Conservation (phyloP, 2,329 filamentous ascomycete species). For the Orbilia brochopaga region DNA sequence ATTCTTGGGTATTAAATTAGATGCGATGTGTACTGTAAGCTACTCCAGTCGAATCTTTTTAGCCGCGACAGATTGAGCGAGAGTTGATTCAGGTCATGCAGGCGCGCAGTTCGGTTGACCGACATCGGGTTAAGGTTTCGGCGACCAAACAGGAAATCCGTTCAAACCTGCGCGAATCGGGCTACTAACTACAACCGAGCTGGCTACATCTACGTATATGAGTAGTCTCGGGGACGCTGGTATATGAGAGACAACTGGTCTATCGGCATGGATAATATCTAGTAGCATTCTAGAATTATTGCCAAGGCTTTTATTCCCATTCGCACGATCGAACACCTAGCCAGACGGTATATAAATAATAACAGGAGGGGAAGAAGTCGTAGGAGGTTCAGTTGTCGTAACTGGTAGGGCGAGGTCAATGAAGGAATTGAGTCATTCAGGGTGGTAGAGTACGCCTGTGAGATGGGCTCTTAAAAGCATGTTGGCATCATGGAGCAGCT, state of each 20-base stretch:
- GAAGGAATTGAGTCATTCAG: constrained; percentile 36
- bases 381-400: constrained; percentile 36
- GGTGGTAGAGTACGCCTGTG: constrained; percentile 26
- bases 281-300: constrained; percentile 51
- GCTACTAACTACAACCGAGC: background rate
- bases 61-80: constrained; percentile 13
- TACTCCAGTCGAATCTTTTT: constrained; percentile 19
- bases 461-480: constrained; percentile 38
- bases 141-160: constrained; percentile 1
- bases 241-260: background rate
- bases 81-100: constrained; percentile 17
- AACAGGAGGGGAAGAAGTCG: constrained; percentile 45
- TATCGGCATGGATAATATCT: constrained; percentile 39
- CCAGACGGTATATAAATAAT: constrained; percentile 50
- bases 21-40: background rate
- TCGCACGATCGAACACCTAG: constrained; percentile 47
- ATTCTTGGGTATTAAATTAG: background rate
- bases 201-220: background rate
- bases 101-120: constrained; percentile 20
- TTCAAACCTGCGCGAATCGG: constrained; percentile 10
- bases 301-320: constrained; percentile 50
- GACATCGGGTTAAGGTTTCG: constrained; percentile 46
- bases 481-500: constrained; percentile 46
- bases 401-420: constrained; percentile 34
- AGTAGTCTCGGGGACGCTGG: background rate